Conservation (phyloP, 2,329 filamentous ascomycete species). For the Aureobasidium mangrovei region DNA sequence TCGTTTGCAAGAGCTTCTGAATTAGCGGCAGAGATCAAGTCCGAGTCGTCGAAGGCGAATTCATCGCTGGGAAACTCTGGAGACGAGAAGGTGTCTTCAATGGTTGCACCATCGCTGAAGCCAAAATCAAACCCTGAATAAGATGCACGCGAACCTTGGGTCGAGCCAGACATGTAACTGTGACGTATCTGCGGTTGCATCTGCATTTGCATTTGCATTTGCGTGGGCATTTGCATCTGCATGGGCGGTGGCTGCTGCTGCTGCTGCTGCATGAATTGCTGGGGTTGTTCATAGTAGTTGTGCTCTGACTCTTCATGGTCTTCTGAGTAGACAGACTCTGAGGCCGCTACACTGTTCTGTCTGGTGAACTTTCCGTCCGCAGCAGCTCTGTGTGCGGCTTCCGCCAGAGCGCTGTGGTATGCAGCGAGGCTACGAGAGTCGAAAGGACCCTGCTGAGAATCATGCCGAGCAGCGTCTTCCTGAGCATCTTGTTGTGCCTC, state of each 20-base stretch:
- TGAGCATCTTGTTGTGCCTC: neutral
- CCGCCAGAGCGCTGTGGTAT: conserved; percentile 77
- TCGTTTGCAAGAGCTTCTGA: conserved; percentile 88
- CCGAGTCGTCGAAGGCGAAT: conserved; percentile 54
- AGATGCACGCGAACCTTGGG: conserved; percentile 13
- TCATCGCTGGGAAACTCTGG: conserved; percentile 35
- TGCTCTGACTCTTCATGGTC: conserved; percentile 21
- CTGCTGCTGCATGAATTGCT: neutral
- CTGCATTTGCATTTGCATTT: conserved; percentile 1
- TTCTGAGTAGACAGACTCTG: conserved; percentile 19
- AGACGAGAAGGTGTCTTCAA: conserved; percentile 10
- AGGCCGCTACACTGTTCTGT: conserved; percentile 38
- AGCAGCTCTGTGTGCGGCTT: conserved; percentile 68
- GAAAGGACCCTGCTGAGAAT: conserved; percentile 29
- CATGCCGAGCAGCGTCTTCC: conserved; percentile 3
- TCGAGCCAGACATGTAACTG: conserved; percentile 4
- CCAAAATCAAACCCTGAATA: conserved; percentile 32
- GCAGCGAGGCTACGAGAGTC: conserved; percentile 49
- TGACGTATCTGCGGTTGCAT: conserved; percentile 3
- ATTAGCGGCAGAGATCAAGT: conserved; percentile 90
- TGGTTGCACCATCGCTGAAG: conserved; percentile 26
- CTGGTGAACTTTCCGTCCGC: conserved; percentile 67
- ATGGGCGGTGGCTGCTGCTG: neutral
- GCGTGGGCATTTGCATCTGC: neutral
- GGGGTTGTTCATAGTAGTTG: neutral